A percentile compares a stretch with the other conserved stretches of the same genome.
phyloP scores from a whole-genome alignment of 75 land plant species.

The Azolla pinnata region DNA sequence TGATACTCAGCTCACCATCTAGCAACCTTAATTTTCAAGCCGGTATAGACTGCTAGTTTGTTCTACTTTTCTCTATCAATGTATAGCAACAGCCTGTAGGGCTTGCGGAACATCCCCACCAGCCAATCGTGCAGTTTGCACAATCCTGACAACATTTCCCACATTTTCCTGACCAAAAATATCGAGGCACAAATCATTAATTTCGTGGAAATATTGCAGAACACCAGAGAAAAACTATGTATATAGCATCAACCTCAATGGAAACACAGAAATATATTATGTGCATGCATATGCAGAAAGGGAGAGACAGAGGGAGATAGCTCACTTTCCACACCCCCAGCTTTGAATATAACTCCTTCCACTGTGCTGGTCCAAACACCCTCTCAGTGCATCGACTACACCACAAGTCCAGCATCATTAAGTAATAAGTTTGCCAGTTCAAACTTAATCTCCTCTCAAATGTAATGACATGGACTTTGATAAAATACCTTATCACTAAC shows the following conservation, averaged over 20 bases:
- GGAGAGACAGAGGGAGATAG: not conserved
- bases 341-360: slow-evolving; percentile 57
- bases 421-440: too few relatives aligned
- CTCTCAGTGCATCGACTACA: slow-evolving; percentile 77
- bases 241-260: slow-evolving; percentile 1
- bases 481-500: slow-evolving; percentile 75
- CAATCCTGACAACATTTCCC: slow-evolving; percentile 40
- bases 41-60: too few relatives aligned
- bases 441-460: too few relatives aligned
- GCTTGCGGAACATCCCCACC: slow-evolving; percentile 34
- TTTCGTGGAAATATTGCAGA: not conserved
- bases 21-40: too few relatives aligned
- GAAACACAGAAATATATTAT: not conserved
- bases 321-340: slow-evolving; percentile 76
- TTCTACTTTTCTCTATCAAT: too few relatives aligned
- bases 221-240: not conserved
- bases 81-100: slow-evolving; percentile 31
- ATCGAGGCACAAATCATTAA: not conserved
- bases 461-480: too few relatives aligned
- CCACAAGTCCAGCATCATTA: too few relatives aligned
- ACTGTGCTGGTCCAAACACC: slow-evolving; percentile 66
- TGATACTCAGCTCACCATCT: too few relatives aligned
- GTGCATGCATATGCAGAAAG: not conserved
- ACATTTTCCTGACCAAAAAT: slow-evolving; percentile 47
- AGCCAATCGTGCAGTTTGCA: slow-evolving; percentile 43